These are phyloP conservation scores for Vaccinium myrtillus DNA, from an alignment of 148 eudicot genomes.

Conservation along the genomic window DNA sequence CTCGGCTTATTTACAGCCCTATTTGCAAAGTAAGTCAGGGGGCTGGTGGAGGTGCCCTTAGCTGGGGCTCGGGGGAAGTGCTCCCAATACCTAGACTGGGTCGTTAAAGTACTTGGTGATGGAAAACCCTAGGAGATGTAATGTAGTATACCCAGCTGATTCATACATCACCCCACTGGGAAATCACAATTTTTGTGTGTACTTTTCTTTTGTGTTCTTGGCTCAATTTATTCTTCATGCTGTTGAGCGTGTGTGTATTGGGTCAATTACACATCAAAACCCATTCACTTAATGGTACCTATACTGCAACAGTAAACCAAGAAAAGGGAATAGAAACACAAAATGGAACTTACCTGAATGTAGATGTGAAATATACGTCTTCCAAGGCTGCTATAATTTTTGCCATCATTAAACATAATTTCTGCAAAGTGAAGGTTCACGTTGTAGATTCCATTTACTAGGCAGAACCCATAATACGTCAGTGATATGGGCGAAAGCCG, in stretches of 20 bases:
- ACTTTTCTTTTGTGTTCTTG: too few relatives aligned
- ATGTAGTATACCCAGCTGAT: background rate
- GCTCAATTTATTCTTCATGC: too few relatives aligned
- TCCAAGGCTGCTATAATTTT: conserved; percentile 30
- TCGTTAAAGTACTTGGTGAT: too few relatives aligned
- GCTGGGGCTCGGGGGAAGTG: too few relatives aligned
- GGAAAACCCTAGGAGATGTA: too few relatives aligned
- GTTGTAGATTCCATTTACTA: conserved; percentile 31
- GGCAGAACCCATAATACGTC: conserved; percentile 38
- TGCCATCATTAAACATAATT: conserved; percentile 25
- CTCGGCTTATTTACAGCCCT: too few relatives aligned
- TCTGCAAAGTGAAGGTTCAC: conserved; percentile 41
- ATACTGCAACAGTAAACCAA: background rate
- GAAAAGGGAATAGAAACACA: background rate
- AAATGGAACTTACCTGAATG: conserved; percentile 16
- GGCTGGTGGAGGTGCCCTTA: too few relatives aligned
- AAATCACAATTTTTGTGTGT: too few relatives aligned
- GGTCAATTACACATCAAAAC: too few relatives aligned
- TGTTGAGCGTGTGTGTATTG: too few relatives aligned
- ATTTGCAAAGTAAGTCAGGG: background rate
- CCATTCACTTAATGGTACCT: background rate
- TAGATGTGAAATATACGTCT: conserved; percentile 30
- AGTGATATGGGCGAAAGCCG: conserved; percentile 34
- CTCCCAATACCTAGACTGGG: background rate
- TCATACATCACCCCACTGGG: too few relatives aligned